Base-by-base conservation (phyloP, 2,329 filamentous ascomycete species). In the Aspergillus intermedius region DNA sequence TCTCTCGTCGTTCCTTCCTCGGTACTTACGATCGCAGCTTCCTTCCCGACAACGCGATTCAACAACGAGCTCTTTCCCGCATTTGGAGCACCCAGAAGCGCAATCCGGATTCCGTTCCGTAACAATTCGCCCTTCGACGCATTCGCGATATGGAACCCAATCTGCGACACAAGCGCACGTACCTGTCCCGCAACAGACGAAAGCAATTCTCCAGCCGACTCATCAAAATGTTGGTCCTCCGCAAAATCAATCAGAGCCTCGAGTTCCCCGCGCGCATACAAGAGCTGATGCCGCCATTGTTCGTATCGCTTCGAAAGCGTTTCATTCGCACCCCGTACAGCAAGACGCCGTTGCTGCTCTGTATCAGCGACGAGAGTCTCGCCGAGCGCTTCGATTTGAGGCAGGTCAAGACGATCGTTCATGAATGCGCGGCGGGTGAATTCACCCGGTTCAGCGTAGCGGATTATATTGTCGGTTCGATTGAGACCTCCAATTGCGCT, bases 201-300 rank as follows among this genome's bases (percentile, higher is more conserved):
- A 41, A 94, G 77, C 19, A 97, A 75, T 48, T 87, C 79, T 0
- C 77, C 72, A 0, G 89, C 87, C 2, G 88, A 85, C 68, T 95
- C 90, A 58, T 97, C 91, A 61, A 98, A 95, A 71, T 97, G 88
- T 69, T 98, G 91, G 61, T 97, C 93, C 66, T 98, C 93, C 1
- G 88, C 87, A 65, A 98, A 98, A 69, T 98, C 93, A 53, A 98
- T 97, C 57, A 98, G 72, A 0, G 93, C 93, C 69, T 98, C 93
- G 35, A 98, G 77, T 70, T 97, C 91, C 8, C 89, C 93, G 2
- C 93, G 82, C 8, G 91, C 91, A 53, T 86, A 78, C 5, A 97
- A 74, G 15, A 98, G 72, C 55, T 83, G 77, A 54, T 80, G 74
- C 22, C 91, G 82, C 93, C 93, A 98, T 8, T 61, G 61, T 57